phyloP scores from a whole-genome alignment of 768 basidiomycete genomes.

The Mycena sanguinolenta region DNA sequence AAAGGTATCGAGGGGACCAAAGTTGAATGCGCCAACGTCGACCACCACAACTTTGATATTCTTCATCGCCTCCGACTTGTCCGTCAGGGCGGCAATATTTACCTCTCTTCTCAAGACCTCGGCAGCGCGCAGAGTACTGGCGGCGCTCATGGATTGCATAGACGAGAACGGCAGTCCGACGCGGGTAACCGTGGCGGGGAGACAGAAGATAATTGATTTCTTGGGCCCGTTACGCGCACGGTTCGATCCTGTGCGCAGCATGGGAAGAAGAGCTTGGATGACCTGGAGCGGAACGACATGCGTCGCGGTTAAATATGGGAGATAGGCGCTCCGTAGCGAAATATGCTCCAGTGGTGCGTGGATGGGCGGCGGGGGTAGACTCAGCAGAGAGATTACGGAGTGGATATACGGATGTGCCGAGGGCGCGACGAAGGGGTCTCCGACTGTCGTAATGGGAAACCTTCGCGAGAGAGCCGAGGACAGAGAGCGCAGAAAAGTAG shows the following conservation, averaged over 20 bases:
- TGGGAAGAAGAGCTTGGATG: slow-evolving; percentile 81
- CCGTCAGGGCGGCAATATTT: slow-evolving; percentile 66
- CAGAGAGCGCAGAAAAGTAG: slow-evolving; percentile 85
- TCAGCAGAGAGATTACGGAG: slow-evolving; percentile 82
- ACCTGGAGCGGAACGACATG: slow-evolving; percentile 84
- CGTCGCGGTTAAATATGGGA: slow-evolving; percentile 79
- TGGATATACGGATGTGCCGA: slow-evolving; percentile 79
- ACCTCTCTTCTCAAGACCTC: slow-evolving; percentile 85
- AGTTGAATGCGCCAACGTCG: slow-evolving; percentile 76
- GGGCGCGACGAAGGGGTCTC: slow-evolving; percentile 84
- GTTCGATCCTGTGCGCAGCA: slow-evolving; percentile 77
- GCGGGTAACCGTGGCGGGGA: slow-evolving; percentile 79
- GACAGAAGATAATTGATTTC: slow-evolving; percentile 78
- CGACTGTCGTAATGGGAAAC: slow-evolving; percentile 83
- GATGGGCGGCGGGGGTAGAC: slow-evolving; percentile 61
- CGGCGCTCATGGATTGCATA: slow-evolving; percentile 82
- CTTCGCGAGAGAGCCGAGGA: slow-evolving; percentile 83
- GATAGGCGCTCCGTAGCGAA: slow-evolving; percentile 71
- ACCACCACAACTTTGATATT: slow-evolving; percentile 78
- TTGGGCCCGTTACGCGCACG: slow-evolving; percentile 65
- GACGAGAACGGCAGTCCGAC: slow-evolving; percentile 80
- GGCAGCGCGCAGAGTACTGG: slow-evolving; percentile 76
- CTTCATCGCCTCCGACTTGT: slow-evolving; percentile 69
- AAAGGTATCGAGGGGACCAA: slow-evolving; percentile 42
- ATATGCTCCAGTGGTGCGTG: slow-evolving; percentile 80